Evolutionary conservation across 192 early-diverging fungal species (phyloP).

Genomic region (Backusella luteola): DNA sequence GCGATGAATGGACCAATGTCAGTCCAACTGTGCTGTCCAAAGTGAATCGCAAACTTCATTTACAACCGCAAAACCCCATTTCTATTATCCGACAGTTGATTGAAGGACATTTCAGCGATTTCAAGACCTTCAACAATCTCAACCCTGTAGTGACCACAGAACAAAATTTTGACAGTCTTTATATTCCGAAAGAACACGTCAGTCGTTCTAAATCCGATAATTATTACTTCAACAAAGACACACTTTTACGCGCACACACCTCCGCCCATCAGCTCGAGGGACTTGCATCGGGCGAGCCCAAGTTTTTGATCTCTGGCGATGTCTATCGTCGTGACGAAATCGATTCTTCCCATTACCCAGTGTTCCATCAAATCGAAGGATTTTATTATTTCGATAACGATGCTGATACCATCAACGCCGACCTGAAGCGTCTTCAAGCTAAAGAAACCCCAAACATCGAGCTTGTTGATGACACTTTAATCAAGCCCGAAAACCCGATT

Average conservation of each 20-base stretch:
- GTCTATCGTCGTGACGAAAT: slow-evolving; percentile 97
- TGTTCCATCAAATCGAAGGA: slow-evolving; percentile 99
- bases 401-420: slow-evolving; percentile 32
- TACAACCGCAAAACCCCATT: slow-evolving; percentile 80
- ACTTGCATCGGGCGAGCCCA: slow-evolving; percentile 56
- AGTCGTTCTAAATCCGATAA: slow-evolving; percentile 83
- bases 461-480: slow-evolving; percentile 48
- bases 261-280: slow-evolving; percentile 92
- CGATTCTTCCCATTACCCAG: slow-evolving; percentile 93
- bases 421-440: slow-evolving; percentile 22
- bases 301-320: slow-evolving; percentile 92
- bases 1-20: slow-evolving; percentile 78
- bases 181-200: slow-evolving; percentile 80
- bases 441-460: slow-evolving; percentile 20
- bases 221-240: slow-evolving; percentile 84
- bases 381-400: slow-evolving; percentile 66
- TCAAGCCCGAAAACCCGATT: slow-evolving; percentile 67
- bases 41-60: slow-evolving; percentile 72
- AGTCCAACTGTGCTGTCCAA: slow-evolving; percentile 74
- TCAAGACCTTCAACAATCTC: slow-evolving; percentile 60
- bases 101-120: slow-evolving; percentile 69
- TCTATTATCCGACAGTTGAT: slow-evolving; percentile 82
- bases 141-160: slow-evolving; percentile 80
- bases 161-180: slow-evolving; percentile 92
- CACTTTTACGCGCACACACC: slow-evolving; percentile 88